Evolutionary conservation across 768 basidiomycete genomes (phyloP).

Genomic region (Panus rudis): DNA sequence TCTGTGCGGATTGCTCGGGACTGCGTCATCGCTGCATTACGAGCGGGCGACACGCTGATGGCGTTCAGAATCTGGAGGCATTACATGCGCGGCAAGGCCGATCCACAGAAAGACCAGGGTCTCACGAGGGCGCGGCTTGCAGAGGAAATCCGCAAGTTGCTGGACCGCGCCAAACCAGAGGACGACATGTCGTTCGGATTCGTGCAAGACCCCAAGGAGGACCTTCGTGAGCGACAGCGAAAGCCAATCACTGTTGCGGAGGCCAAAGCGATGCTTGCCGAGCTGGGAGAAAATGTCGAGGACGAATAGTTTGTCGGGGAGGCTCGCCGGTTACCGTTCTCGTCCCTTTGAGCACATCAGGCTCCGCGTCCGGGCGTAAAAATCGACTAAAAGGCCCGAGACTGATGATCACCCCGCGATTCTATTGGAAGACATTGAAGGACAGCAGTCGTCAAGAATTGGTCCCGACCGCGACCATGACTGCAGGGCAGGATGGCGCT

Average conservation of each 20-base stretch:
- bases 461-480: too few relatives aligned
- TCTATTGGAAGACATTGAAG: conserved; percentile 1
- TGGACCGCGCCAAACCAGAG: too few relatives aligned
- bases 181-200: conserved; percentile 20
- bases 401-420: neutral
- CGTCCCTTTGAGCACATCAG: neutral
- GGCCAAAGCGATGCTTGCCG: conserved; percentile 25
- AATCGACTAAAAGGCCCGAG: neutral
- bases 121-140: too few relatives aligned
- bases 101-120: too few relatives aligned
- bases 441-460: too few relatives aligned
- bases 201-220: too few relatives aligned
- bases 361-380: neutral
- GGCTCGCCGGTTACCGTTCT: neutral
- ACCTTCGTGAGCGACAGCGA: too few relatives aligned
- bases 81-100: conserved; percentile 32
- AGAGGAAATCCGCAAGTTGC: too few relatives aligned
- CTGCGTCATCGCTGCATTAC: conserved; percentile 45
- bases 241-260: too few relatives aligned
- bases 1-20: conserved; percentile 44
- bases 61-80: conserved; percentile 60
- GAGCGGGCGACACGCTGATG: conserved; percentile 38
- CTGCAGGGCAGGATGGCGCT: too few relatives aligned
- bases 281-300: conserved; percentile 20
- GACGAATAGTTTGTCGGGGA: conserved; percentile 2